These are phyloP conservation scores for Strobilomyces echinocephalus DNA, from an alignment of 768 basidiomycete genomes.

Conservation along the genomic window DNA sequence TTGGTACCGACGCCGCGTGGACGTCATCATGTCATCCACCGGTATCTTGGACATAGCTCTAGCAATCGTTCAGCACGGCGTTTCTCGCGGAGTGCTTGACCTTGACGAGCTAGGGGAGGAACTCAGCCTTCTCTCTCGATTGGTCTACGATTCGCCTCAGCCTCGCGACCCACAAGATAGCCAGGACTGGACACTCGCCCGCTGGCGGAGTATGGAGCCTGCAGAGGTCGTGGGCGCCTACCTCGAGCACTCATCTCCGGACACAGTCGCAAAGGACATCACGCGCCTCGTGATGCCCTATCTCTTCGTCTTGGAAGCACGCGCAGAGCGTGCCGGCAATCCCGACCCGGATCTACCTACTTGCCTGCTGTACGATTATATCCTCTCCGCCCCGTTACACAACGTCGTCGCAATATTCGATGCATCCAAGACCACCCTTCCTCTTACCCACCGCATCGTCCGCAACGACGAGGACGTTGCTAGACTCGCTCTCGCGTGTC, in stretches of 20 bases:
- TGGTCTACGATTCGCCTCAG: constrained; percentile 78
- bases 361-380: constrained; percentile 66
- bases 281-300: constrained; percentile 83
- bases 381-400: constrained; percentile 63
- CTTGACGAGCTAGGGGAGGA: constrained; percentile 91
- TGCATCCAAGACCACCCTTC: constrained; percentile 85
- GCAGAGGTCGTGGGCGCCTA: constrained; percentile 68
- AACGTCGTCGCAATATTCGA: constrained; percentile 77
- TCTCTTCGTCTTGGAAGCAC: constrained; percentile 85
- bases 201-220: constrained; percentile 70
- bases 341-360: constrained; percentile 65
- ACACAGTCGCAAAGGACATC: constrained; percentile 64
- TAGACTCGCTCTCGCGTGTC: constrained; percentile 77
- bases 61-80: constrained; percentile 78
- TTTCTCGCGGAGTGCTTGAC: constrained; percentile 67
- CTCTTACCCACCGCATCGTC: constrained; percentile 65
- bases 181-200: constrained; percentile 71
- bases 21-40: constrained; percentile 53
- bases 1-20: constrained; percentile 75
- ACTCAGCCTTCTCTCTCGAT: constrained; percentile 75
- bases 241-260: constrained; percentile 63
- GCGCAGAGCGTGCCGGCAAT: constrained; percentile 72
- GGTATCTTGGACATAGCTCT: constrained; percentile 81
- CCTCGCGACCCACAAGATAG: constrained; percentile 35
- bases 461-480: constrained; percentile 80